Evolutionary conservation across 2,329 filamentous ascomycete species (phyloP), one percentile per base, ranked within the genome.

Genomic region (Monosporascus ibericus): DNA sequence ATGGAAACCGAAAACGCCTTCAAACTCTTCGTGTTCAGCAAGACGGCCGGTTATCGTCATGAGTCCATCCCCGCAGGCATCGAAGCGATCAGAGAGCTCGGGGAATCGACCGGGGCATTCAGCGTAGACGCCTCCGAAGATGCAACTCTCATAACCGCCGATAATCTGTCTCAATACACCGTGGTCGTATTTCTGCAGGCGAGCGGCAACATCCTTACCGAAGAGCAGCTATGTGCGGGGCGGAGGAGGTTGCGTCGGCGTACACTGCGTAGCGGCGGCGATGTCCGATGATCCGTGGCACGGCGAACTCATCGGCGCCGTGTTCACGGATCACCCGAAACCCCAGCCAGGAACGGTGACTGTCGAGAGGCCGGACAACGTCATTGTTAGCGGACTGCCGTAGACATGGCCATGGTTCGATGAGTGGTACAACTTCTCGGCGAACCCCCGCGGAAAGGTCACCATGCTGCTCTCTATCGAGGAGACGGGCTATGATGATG

Each of bases 391-490:
- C 2, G 56, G 47, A 0, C 25, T 56, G n/a, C 49, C 49, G 3
- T 42, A 58, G 39, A 46, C 60, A 42, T 65, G 64, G 55, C 50
- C 55, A 5, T 72, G 66, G 65, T 64, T 68, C 50, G 72, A 75
- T 48, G 72, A 75, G 58, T 75, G 71, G 70, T 75, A 75, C 60
- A 73, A 73, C 52, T 74, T 72, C 53, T 56, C 60, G 48, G n/a
- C 67, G 4, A 24, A 5, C 22, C 22, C 66, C 3, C 60, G 65
- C 30, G 44, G 48, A 3, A 60, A 60, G 34, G 61, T 71, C 9
- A 59, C 63, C 30, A 60, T 73, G 9, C 59, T 75, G n/a, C 51
- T 73, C 38, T 58, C 63, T 0, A 68, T 69, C 25, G 68, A 71
- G 46, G 70, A 73, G 58, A 52, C 53, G 15, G 64, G 58, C 6